Conservation (phyloP, 2,329 filamentous ascomycete species). For the Aspergillus jensenii region DNA sequence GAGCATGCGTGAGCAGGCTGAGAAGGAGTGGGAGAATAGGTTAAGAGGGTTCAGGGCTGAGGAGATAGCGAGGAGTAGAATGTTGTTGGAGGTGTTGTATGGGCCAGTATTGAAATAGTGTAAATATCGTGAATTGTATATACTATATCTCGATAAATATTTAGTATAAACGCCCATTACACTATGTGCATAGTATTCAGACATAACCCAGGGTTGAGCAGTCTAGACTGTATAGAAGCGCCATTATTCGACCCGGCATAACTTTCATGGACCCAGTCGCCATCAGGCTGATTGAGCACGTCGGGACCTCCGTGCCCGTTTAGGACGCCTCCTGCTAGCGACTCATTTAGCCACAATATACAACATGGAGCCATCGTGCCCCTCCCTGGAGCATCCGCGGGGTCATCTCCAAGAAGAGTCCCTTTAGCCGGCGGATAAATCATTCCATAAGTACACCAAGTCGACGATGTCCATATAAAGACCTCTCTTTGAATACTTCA, state of each 20-base stretch:
- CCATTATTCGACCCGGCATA: too few relatives aligned
- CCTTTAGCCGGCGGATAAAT: slow-evolving; percentile 10
- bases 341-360: not conserved
- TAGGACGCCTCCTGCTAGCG: not conserved
- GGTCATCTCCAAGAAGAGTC: too few relatives aligned
- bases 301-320: not conserved
- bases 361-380: not conserved
- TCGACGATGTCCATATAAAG: not conserved
- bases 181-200: too few relatives aligned
- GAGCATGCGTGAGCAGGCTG: slow-evolving; percentile 1
- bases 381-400: not conserved
- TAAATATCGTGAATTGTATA: not conserved
- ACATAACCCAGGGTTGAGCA: too few relatives aligned
- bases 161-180: not conserved
- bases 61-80: not conserved
- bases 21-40: slow-evolving; percentile 4
- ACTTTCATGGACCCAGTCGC: too few relatives aligned
- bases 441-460: not conserved
- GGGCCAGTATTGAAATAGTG: not conserved
- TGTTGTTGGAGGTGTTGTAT: not conserved
- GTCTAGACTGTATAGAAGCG: too few relatives aligned
- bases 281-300: not conserved
- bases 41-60: not conserved
- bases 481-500: not conserved
- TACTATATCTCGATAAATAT: not conserved